These are phyloP conservation scores for Myriosclerotinia duriaeana DNA, from an alignment of 2,329 filamentous ascomycete species.

Conservation along the genomic window DNA sequence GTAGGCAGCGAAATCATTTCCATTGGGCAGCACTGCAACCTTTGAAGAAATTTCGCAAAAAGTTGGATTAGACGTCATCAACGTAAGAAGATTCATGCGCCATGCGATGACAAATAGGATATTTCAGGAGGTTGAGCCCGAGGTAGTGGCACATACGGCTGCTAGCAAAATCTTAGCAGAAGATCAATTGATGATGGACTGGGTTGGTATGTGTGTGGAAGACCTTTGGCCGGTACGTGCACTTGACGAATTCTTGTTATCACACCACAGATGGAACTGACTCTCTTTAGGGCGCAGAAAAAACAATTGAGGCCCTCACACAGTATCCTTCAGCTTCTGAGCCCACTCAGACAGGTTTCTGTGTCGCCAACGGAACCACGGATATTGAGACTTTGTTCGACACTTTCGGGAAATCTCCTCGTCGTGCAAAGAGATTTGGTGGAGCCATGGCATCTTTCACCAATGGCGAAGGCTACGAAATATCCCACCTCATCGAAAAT, in stretches of 20 bases:
- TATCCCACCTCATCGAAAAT: slow-evolving; percentile 52
- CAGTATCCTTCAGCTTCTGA: slow-evolving; percentile 50
- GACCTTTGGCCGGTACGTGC: slow-evolving; percentile 46
- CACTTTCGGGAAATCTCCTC: slow-evolving; percentile 51
- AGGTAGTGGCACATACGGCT: slow-evolving; percentile 55
- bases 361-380: slow-evolving; percentile 51
- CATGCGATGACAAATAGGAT: slow-evolving; percentile 59
- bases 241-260: not conserved
- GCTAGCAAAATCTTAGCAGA: slow-evolving; percentile 53
- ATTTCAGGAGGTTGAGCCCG: slow-evolving; percentile 53
- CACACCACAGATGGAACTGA: not conserved
- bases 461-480: slow-evolving; percentile 56
- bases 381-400: slow-evolving; percentile 55
- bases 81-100: slow-evolving; percentile 53
- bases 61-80: slow-evolving; percentile 49
- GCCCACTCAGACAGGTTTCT: slow-evolving; percentile 52
- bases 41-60: slow-evolving; percentile 49
- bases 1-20: slow-evolving; percentile 51
- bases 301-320: slow-evolving; percentile 48
- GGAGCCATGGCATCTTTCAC: slow-evolving; percentile 56
- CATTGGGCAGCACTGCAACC: slow-evolving; percentile 47
- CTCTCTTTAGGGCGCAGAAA: slow-evolving; percentile 46
- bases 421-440: slow-evolving; percentile 53
- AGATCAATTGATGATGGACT: slow-evolving; percentile 51
- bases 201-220: slow-evolving; percentile 56